phyloP scores from a whole-genome alignment of 2,329 filamentous ascomycete species.

The Aurifilum marmelostoma region DNA sequence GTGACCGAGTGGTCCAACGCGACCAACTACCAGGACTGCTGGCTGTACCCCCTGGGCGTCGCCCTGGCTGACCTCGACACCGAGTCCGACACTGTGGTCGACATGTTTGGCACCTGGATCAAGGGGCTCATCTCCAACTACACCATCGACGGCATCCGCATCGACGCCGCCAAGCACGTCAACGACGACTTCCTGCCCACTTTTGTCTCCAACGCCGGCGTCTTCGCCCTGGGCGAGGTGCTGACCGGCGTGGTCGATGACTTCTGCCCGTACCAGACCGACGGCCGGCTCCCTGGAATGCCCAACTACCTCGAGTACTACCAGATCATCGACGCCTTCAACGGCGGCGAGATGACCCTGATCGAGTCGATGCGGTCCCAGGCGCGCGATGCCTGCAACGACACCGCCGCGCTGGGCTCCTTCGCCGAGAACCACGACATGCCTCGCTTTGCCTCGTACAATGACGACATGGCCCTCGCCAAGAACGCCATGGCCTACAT shows the following conservation, averaged over 20 bases:
- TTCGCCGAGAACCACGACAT: slow-evolving; percentile 66
- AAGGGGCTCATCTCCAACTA: slow-evolving; percentile 60
- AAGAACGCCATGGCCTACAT: slow-evolving; percentile 65
- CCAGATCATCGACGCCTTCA: slow-evolving; percentile 43
- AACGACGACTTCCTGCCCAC: slow-evolving; percentile 60
- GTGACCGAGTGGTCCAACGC: slow-evolving; percentile 57
- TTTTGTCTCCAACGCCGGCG: slow-evolving; percentile 57
- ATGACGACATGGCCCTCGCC: slow-evolving; percentile 56
- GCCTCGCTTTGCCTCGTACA: slow-evolving; percentile 55
- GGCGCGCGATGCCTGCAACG: slow-evolving; percentile 43
- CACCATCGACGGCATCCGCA: slow-evolving; percentile 62
- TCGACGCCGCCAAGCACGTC: slow-evolving; percentile 66
- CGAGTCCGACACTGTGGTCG: slow-evolving; percentile 50
- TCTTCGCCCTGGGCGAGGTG: slow-evolving; percentile 65
- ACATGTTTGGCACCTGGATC: slow-evolving; percentile 63
- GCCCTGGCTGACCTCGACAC: slow-evolving; percentile 67
- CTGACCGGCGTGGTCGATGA: slow-evolving; percentile 56
- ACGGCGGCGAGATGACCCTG: slow-evolving; percentile 43
- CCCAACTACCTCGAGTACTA: slow-evolving; percentile 60
- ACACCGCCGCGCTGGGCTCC: slow-evolving; percentile 50
- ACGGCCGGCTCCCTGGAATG: slow-evolving; percentile 53
- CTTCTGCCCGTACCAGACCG: slow-evolving; percentile 55
- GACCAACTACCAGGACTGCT: slow-evolving; percentile 52
- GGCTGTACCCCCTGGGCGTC: slow-evolving; percentile 54
- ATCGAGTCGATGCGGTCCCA: slow-evolving; percentile 45